Conservation (phyloP, 1,284 basidiomycete species). For the Boletus smithii region DNA sequence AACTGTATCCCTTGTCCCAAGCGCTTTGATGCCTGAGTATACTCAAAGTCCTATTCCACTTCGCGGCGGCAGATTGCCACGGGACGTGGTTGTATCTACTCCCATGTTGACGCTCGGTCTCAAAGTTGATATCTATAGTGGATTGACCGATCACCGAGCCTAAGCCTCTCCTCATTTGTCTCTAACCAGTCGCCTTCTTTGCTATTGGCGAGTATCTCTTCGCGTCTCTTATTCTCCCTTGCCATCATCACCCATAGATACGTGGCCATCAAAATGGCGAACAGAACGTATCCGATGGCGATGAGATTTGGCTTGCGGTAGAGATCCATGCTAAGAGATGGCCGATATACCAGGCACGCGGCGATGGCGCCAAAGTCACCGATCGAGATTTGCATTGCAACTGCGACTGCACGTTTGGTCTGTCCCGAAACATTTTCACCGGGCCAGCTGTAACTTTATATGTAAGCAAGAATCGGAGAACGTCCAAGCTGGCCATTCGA, state of each 20-base stretch:
- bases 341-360: conserved; percentile 53
- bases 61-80: too few relatives aligned
- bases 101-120: too few relatives aligned
- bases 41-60: too few relatives aligned
- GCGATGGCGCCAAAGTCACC: conserved; percentile 65
- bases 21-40: too few relatives aligned
- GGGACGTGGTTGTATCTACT: too few relatives aligned
- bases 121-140: conserved; percentile 39
- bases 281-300: conserved; percentile 53
- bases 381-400: conserved; percentile 66
- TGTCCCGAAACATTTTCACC: conserved; percentile 71
- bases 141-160: conserved; percentile 37
- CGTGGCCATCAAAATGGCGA: conserved; percentile 45
- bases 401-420: conserved; percentile 63
- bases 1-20: too few relatives aligned
- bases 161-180: conserved; percentile 25
- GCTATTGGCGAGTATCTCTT: conserved; percentile 22
- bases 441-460: conserved; percentile 46
- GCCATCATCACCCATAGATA: conserved; percentile 52
- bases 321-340: conserved; percentile 43
- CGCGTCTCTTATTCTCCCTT: conserved; percentile 49
- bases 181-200: conserved; percentile 11
- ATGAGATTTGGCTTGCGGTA: conserved; percentile 61
- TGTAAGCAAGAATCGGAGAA: conserved; percentile 8
- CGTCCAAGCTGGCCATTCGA: not conserved